phyloP scores from a whole-genome alignment of 148 eudicot species.

The Silene latifolia region DNA sequence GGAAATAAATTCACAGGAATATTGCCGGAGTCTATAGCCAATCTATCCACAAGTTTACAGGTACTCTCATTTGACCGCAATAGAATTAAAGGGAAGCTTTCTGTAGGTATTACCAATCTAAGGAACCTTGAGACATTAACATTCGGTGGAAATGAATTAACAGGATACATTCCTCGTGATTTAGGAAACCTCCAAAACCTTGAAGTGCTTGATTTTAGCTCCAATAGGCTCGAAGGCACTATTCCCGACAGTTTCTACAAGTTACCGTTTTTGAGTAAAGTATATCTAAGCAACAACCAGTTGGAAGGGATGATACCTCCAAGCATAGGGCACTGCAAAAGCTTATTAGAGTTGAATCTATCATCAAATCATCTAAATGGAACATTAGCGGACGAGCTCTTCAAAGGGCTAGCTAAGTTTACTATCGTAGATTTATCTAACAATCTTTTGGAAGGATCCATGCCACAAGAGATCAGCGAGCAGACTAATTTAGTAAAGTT shows the following conservation, averaged over 20 bases:
- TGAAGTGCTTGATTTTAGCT: background rate
- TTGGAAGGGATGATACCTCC: constrained; percentile 30
- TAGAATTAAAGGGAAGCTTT: too few species aligned
- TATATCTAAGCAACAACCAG: constrained; percentile 11
- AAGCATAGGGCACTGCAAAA: constrained; percentile 28
- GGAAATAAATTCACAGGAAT: too few species aligned
- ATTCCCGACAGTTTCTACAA: constrained; percentile 33
- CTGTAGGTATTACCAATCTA: too few species aligned
- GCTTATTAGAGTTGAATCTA: constrained; percentile 22
- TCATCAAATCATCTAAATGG: constrained; percentile 30
- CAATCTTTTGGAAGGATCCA: constrained; percentile 30
- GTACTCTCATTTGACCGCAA: too few species aligned
- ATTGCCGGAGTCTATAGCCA: too few species aligned
- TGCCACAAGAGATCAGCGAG: constrained; percentile 28
- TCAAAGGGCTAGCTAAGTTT: constrained; percentile 20
- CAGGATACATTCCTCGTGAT: constrained; percentile 27
- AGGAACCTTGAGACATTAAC: too few species aligned
- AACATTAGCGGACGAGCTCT: constrained; percentile 21
- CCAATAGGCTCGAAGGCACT: constrained; percentile 24
- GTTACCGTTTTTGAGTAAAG: background rate
- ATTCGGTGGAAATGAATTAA: too few species aligned
- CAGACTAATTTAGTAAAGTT: constrained; percentile 25
- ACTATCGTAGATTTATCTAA: constrained; percentile 11
- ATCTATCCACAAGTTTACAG: too few species aligned
- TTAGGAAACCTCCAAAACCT: constrained; percentile 28